These are phyloP conservation scores for Lomentospora prolificans DNA, from an alignment of 2,329 filamentous ascomycete species.

Conservation along the genomic window DNA sequence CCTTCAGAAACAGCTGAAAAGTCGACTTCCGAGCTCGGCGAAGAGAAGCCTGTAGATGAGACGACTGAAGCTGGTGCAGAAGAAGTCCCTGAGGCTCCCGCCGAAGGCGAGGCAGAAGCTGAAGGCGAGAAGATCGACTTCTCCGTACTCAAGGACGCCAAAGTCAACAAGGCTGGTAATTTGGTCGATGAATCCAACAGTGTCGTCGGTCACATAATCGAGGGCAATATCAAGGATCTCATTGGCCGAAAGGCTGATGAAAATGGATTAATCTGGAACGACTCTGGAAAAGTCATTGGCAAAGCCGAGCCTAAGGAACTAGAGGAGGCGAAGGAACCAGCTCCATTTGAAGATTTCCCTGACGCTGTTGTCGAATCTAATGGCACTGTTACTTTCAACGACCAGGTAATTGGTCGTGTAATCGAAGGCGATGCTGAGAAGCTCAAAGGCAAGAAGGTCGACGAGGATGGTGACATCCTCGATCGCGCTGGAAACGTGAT, in stretches of 20 bases:
- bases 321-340: constrained; percentile 34
- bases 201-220: constrained; percentile 50
- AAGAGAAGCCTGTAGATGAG: too few species aligned
- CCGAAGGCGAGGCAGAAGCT: constrained; percentile 22
- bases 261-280: constrained; percentile 61
- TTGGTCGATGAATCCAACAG: constrained; percentile 43
- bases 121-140: constrained; percentile 28
- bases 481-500: constrained; percentile 59
- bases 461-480: constrained; percentile 59
- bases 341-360: constrained; percentile 50
- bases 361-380: constrained; percentile 42
- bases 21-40: too few species aligned
- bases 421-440: constrained; percentile 54
- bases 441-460: constrained; percentile 55
- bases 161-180: constrained; percentile 50
- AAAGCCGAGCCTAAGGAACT: constrained; percentile 49
- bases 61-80: too few species aligned
- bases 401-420: constrained; percentile 48
- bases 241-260: constrained; percentile 55
- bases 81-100: too few species aligned
- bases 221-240: constrained; percentile 55
- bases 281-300: constrained; percentile 58
- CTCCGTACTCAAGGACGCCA: constrained; percentile 40
- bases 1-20: too few species aligned
- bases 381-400: constrained; percentile 40